A percentile compares a stretch with the other conserved stretches of the same genome.
These are phyloP conservation scores for Dryas alaskensis DNA, from an alignment of 306 rosid species.

Conservation along the genomic window DNA sequence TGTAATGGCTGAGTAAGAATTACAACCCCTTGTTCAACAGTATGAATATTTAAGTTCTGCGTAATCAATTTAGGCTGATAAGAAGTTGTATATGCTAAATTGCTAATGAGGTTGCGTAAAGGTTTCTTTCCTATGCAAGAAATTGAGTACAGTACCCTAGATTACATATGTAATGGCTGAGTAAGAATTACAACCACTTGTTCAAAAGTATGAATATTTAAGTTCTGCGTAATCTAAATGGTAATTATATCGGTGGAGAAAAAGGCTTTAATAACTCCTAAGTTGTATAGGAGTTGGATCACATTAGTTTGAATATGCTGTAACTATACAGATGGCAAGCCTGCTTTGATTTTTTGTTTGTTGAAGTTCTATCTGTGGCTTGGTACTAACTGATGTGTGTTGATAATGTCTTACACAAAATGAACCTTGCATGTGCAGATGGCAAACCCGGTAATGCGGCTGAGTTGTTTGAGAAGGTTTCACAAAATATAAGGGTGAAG, in stretches of 20 bases:
- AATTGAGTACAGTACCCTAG: neutral
- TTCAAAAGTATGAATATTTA: neutral
- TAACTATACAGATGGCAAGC: neutral
- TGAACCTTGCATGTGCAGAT: slow-evolving; percentile 38
- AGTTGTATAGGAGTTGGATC: slow-evolving; percentile 4
- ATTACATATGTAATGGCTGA: neutral
- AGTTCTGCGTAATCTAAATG: neutral
- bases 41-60: neutral
- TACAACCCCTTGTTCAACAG: neutral
- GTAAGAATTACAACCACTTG: neutral
- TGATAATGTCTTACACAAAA: neutral
- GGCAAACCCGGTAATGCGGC: slow-evolving; percentile 71
- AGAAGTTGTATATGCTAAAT: neutral
- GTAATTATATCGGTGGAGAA: neutral
- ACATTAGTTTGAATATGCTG: slow-evolving; percentile 4
- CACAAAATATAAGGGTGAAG: slow-evolving; percentile 74
- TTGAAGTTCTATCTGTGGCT: slow-evolving; percentile 16
- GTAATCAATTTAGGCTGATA: too few species aligned
- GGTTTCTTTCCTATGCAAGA: too few species aligned
- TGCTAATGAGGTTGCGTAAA: too few species aligned
- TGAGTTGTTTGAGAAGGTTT: slow-evolving; percentile 75
- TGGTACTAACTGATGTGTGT: neutral
- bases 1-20: neutral
- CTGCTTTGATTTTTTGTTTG: neutral
- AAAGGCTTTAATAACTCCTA: neutral